These are phyloP conservation scores for Proteromonas lacertae DNA, from an alignment of 352 stramenopile genomes.

Conservation along the genomic window DNA sequence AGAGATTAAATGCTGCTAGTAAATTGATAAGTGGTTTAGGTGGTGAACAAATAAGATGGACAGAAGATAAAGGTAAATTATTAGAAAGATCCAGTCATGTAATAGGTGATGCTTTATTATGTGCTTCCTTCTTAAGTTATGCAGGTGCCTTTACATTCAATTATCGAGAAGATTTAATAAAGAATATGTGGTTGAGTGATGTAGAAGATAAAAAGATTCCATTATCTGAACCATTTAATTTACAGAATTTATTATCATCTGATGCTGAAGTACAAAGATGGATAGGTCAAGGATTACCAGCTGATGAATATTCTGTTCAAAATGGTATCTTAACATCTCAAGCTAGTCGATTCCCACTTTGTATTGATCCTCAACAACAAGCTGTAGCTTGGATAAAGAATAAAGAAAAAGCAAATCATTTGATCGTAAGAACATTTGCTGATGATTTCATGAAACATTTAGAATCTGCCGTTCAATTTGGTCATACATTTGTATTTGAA, in stretches of 20 bases:
- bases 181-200: constrained; percentile 22
- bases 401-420: constrained; percentile 18
- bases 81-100: constrained; percentile 26
- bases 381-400: constrained; percentile 38
- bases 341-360: constrained; percentile 27
- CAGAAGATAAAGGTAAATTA: constrained; percentile 39
- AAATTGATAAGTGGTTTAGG: constrained; percentile 36
- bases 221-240: constrained; percentile 18
- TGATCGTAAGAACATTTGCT: constrained; percentile 20
- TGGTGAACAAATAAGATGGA: constrained; percentile 40
- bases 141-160: constrained; percentile 43
- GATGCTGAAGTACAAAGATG: constrained; percentile 34
- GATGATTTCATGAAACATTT: constrained; percentile 31
- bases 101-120: constrained; percentile 36
- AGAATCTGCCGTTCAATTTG: constrained; percentile 39
- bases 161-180: constrained; percentile 12
- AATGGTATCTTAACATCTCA: constrained; percentile 46
- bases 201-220: constrained; percentile 24
- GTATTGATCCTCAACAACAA: constrained; percentile 51
- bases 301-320: constrained; percentile 42
- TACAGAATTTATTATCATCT: constrained; percentile 29
- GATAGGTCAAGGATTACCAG: constrained; percentile 37
- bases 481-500: constrained; percentile 32
- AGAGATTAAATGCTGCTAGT: constrained; percentile 44
- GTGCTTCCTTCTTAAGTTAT: constrained; percentile 41